These are phyloP conservation scores for Biscogniauxia sp. DNA, from an alignment of 2,329 filamentous ascomycete species.

Conservation along the genomic window DNA sequence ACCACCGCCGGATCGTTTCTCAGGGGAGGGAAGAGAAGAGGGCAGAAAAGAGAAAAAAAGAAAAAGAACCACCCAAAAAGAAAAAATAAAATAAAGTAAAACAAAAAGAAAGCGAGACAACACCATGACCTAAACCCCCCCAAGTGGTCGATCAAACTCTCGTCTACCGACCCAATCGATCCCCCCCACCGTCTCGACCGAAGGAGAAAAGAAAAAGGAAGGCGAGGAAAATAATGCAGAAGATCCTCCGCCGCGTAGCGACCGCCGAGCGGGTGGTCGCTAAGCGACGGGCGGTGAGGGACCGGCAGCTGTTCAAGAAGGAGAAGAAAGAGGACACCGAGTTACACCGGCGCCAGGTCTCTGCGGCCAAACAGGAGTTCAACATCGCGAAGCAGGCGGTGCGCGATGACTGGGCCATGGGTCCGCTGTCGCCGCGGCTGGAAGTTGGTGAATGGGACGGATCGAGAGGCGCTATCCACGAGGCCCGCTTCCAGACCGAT, in stretches of 20 bases:
- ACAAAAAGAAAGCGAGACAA: not conserved
- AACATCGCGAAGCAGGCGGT: slow-evolving; percentile 54
- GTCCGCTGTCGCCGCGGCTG: slow-evolving; percentile 73
- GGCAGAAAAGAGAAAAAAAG: not conserved
- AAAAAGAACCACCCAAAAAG: not conserved
- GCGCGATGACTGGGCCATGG: slow-evolving; percentile 75
- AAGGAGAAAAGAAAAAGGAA: not conserved
- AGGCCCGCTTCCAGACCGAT: slow-evolving; percentile 27
- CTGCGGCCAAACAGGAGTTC: slow-evolving; percentile 33
- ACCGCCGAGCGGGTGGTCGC: slow-evolving; percentile 37
- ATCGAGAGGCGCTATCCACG: slow-evolving; percentile 57
- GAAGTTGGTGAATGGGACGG: slow-evolving; percentile 61
- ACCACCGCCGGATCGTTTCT: no score
- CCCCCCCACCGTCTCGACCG: not conserved
- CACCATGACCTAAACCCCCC: not conserved
- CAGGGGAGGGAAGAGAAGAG: not conserved
- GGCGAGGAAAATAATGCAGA: slow-evolving; percentile 29
- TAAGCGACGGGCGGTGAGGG: slow-evolving; percentile 32
- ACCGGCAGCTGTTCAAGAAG: slow-evolving; percentile 20
- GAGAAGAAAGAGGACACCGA: slow-evolving; percentile 22
- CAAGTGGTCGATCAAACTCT: not conserved
- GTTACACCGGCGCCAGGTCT: slow-evolving; percentile 26
- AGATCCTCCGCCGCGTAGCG: slow-evolving; percentile 34
- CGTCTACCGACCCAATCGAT: not conserved
- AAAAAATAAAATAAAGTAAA: not conserved